phyloP scores from a whole-genome alignment of 805 yeast genomes.

The Schwanniomyces pseudopolymorphus region DNA sequence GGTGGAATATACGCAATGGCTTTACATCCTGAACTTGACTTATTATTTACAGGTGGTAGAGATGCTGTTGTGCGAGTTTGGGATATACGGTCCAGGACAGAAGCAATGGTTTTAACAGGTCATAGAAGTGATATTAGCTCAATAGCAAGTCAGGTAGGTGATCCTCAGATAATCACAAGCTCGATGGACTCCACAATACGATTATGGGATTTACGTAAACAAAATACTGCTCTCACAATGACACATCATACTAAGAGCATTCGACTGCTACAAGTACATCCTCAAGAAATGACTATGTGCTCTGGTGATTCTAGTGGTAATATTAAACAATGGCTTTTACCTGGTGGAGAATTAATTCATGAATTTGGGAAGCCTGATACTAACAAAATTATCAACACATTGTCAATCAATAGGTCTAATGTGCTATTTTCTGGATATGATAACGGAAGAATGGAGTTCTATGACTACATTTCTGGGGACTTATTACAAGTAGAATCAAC shows the following conservation, averaged over 20 bases:
- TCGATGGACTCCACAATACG: constrained; percentile 84
- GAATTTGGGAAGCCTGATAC: constrained; percentile 52
- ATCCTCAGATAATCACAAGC: constrained; percentile 83
- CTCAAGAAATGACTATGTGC: constrained; percentile 68
- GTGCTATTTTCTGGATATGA: constrained; percentile 81
- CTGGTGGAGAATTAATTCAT: constrained; percentile 65
- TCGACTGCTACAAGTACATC: constrained; percentile 68
- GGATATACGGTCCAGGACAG: constrained; percentile 83
- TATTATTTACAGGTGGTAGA: constrained; percentile 83
- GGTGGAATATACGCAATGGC: constrained; percentile 85
- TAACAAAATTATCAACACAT: constrained; percentile 60
- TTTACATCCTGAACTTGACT: constrained; percentile 82
- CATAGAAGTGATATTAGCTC: constrained; percentile 75
- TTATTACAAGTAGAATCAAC: constrained; percentile 56
- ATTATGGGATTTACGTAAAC: constrained; percentile 89
- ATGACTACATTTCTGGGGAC: constrained; percentile 73
- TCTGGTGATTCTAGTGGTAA: constrained; percentile 76
- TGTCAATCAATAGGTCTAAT: constrained; percentile 61
- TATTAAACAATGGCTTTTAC: constrained; percentile 79
- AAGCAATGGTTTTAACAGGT: constrained; percentile 77
- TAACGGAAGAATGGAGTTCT: constrained; percentile 74
- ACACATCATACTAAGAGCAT: constrained; percentile 87
- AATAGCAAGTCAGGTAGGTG: constrained; percentile 64
- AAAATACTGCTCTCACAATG: constrained; percentile 64
- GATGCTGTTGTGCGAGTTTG: constrained; percentile 86